Conservation (phyloP, 345 rosid genomes). For the Acer negundo region DNA sequence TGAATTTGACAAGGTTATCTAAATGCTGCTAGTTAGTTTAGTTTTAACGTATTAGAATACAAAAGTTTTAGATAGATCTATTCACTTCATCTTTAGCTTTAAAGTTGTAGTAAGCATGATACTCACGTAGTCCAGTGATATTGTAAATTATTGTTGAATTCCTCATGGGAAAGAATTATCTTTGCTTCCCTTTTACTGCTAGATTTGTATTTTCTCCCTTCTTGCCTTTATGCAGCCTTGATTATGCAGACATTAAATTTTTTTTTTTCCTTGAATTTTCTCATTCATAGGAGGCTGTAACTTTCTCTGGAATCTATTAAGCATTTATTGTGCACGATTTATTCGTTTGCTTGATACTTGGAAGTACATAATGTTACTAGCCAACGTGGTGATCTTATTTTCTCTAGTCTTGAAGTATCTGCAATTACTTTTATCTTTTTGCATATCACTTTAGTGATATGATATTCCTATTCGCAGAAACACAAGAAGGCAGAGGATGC, state of each 20-base stretch:
- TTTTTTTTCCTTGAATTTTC: neutral
- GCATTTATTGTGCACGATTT: neutral
- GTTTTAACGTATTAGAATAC: neutral
- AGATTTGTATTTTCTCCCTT: neutral
- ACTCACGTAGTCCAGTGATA: neutral
- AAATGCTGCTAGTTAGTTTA: constrained; percentile 25
- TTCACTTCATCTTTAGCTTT: neutral
- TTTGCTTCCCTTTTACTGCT: neutral
- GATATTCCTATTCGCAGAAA: constrained; percentile 53
- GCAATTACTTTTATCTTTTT: constrained; percentile 7
- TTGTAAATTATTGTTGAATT: neutral
- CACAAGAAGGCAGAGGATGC: constrained; percentile 68
- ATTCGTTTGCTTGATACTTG: neutral
- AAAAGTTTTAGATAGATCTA: neutral
- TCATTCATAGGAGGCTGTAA: neutral
- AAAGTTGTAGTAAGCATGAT: neutral
- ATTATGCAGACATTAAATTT: neutral
- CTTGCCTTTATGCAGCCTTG: neutral
- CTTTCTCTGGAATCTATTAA: neutral
- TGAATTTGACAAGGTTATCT: constrained; percentile 76
- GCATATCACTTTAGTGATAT: constrained; percentile 25
- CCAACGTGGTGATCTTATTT: neutral
- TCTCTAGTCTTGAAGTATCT: neutral
- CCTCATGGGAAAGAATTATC: neutral
- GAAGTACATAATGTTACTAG: neutral